Base-by-base conservation (phyloP, 352 stramenopile species). In the Globisporangium iwayamae region DNA sequence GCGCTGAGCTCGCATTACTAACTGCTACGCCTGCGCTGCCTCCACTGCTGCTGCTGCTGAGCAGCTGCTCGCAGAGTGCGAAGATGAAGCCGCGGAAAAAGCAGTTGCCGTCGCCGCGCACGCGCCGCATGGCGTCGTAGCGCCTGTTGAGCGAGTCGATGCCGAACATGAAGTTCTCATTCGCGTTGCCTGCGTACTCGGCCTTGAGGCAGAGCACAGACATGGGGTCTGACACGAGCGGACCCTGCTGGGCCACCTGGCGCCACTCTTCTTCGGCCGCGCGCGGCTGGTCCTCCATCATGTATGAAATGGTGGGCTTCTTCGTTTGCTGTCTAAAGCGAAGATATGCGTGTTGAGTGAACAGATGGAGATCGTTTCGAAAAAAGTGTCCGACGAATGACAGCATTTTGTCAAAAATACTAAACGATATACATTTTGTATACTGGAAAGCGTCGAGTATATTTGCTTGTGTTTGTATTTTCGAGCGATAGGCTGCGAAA, bases 21-120 rank as follows among this genome's bases (percentile, higher is more conserved):
- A 11, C 46, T 30, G 20, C 4, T 55, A 14, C 47, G 50, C 14
- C 32, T 8, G 14, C 50, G 7, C 14, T 61, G 20, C 48, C 55
- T 3, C 22, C 28, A 13, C 4, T 32, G 25, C 20, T 50, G 3
- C 5, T 34, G 6, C n/a, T 56, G 16, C 5, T 57, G 20, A 96
- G 56, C 34, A 95, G 67, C 45, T 82, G 70, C 66, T 96, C 90
- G 56, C 93, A 94, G 46, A 96, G 73, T 25, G 83, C 83, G 65
- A 97, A 97, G 60, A 96, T 89, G 67, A 97, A 94, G 11, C 77
- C 83, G 14, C 90, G 86, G 70, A 96, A 97, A 72, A 97, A 97
- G 70, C 90, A 97, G 70, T 97, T 97, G 56, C 90, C 90, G 67
- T 97, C 90, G 30, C 90, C 87, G 13, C 90, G 85, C 56, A 97